These are phyloP conservation scores for Jamesozyma piceae DNA, from an alignment of 805 yeast genomes.

Conservation along the genomic window DNA sequence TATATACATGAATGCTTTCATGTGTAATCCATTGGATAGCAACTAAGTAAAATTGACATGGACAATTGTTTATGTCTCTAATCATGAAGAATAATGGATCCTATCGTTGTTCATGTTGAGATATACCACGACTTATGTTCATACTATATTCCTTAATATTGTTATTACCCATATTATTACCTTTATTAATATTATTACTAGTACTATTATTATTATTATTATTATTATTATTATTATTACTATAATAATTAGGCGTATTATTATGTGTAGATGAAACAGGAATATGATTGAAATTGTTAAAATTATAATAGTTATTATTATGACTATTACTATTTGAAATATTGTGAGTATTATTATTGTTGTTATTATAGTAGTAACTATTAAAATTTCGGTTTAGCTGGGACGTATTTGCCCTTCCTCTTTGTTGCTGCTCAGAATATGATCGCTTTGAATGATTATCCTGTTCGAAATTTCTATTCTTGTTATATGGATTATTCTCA, in stretches of 20 bases:
- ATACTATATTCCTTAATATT: no score
- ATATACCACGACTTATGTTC: no score
- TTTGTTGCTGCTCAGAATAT: not conserved
- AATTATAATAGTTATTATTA: not conserved
- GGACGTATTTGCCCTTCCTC: not conserved
- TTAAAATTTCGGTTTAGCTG: not conserved
- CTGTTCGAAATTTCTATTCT: not conserved
- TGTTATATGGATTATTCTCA: not conserved
- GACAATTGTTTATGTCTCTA: no score
- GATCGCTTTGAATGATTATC: not conserved
- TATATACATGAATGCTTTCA: no score
- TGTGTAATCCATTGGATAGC: no score
- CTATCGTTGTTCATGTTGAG: no score
- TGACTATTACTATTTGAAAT: not conserved
- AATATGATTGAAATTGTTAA: not conserved
- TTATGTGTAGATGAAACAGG: not conserved
- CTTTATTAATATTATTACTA: no score
- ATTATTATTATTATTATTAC: not conserved
- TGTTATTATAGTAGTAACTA: not conserved
- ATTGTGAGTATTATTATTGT: not conserved
- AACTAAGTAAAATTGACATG: no score
- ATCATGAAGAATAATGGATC: no score
- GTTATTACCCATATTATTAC: no score
- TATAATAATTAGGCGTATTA: not conserved
- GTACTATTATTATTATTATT: not conserved